phyloP scores from a whole-genome alignment of 805 yeast genomes.

The Kluyveromyces dobzhanskii region DNA sequence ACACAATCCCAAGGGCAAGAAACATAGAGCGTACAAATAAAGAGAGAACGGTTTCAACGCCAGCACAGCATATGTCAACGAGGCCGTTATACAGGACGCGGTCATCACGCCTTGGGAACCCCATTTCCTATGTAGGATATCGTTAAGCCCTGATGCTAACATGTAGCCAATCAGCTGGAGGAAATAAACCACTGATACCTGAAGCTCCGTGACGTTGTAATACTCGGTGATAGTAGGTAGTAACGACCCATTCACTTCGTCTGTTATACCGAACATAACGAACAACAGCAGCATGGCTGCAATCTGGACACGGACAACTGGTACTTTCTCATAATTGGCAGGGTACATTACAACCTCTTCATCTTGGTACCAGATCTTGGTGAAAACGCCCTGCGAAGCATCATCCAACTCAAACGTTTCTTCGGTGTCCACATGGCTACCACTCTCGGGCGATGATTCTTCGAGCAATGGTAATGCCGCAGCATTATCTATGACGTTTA shows the following conservation, averaged over 20 bases:
- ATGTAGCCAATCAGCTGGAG: constrained; percentile 26
- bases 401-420: not conserved
- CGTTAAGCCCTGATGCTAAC: constrained; percentile 25
- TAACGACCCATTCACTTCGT: constrained; percentile 28
- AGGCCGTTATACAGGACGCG: constrained; percentile 13
- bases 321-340: constrained; percentile 18
- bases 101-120: constrained; percentile 27
- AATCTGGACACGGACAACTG: constrained; percentile 24
- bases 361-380: constrained; percentile 18
- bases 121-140: constrained; percentile 16
- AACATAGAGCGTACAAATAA: constrained; percentile 17
- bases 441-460: not conserved
- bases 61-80: constrained; percentile 16
- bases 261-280: constrained; percentile 27
- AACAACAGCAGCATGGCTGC: constrained; percentile 23
- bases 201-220: constrained; percentile 20
- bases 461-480: not conserved
- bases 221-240: constrained; percentile 24
- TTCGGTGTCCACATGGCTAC: not conserved
- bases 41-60: constrained; percentile 20
- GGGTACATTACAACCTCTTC: constrained; percentile 20
- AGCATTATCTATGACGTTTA: not conserved
- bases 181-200: constrained; percentile 25
- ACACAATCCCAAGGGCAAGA: constrained; percentile 27
- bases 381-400: too few relatives aligned